Evolutionary conservation across 2,329 filamentous ascomycete genomes (phyloP).

Genomic region (Leptographium flavum): DNA sequence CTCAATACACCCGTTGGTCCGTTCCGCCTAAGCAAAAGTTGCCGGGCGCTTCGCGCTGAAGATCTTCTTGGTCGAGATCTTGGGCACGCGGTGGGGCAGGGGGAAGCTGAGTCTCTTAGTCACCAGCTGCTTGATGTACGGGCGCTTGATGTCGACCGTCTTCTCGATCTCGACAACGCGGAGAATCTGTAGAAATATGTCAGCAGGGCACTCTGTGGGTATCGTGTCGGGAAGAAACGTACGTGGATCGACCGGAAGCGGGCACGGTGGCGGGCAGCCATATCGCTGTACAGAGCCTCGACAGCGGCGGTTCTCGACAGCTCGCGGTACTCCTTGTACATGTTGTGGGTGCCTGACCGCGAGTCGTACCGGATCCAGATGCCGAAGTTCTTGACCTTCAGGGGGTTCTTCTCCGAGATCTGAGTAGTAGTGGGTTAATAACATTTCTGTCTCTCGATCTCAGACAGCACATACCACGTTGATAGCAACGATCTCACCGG

Average conservation of each 20-base stretch:
- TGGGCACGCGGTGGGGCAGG: constrained; percentile 88
- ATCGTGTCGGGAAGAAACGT: constrained; percentile 28
- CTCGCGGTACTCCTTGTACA: constrained; percentile 99
- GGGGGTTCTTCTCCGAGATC: constrained; percentile 97
- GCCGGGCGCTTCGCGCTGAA: constrained; percentile 87
- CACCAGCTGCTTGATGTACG: constrained; percentile 98
- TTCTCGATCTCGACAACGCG: constrained; percentile 97
- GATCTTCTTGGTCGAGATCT: constrained; percentile 73
- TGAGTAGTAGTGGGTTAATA: constrained; percentile 20
- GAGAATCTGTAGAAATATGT: constrained; percentile 55
- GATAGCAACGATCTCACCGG: constrained; percentile 95
- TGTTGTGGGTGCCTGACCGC: constrained; percentile 99
- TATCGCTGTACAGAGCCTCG: constrained; percentile 96
- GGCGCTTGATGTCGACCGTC: constrained; percentile 85
- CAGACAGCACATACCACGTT: constrained; percentile 60
- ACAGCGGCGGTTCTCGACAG: constrained; percentile 92
- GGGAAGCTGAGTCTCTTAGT: constrained; percentile 95
- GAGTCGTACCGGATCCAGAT: constrained; percentile 99
- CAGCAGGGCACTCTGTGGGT: not conserved
- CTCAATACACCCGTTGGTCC: not conserved
- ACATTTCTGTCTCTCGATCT: not conserved
- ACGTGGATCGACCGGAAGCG: constrained; percentile 98
- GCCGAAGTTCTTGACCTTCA: constrained; percentile 99
- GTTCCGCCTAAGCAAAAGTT: constrained; percentile 70
- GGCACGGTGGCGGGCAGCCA: constrained; percentile 96